A percentile compares a stretch with the other conserved stretches of the same genome.
phyloP scores from a whole-genome alignment of 2,329 filamentous ascomycete genomes.

The Arthrobotrys entomopaga region DNA sequence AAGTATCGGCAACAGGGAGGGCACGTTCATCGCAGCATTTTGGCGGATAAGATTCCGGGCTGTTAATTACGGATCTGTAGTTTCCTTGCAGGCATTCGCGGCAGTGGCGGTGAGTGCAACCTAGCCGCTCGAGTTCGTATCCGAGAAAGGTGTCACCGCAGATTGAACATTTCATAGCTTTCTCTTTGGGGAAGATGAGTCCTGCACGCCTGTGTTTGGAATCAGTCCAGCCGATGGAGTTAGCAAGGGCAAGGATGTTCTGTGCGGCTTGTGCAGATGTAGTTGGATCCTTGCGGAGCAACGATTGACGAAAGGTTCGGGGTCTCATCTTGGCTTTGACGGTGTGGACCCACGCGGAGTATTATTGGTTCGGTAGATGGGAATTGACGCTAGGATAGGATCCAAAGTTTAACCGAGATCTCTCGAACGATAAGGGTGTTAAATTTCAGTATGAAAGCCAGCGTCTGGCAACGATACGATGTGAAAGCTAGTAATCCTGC shows the following conservation, averaged over 20 bases:
- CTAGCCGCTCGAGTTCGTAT: conserved; percentile 44
- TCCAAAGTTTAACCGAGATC: conserved; percentile 17
- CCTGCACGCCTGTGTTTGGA: not conserved
- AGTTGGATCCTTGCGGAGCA: conserved; percentile 41
- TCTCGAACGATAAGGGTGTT: no score
- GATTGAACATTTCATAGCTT: conserved; percentile 25
- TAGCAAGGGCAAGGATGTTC: conserved; percentile 22
- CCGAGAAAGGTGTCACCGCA: conserved; percentile 36
- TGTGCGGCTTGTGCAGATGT: conserved; percentile 34
- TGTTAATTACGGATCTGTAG: conserved; percentile 33
- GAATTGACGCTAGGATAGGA: conserved; percentile 23
- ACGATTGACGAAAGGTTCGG: conserved; percentile 3
- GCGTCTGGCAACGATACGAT: no score
- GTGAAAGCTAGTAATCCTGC: no score
- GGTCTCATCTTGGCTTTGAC: conserved; percentile 8
- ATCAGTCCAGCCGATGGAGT: conserved; percentile 27
- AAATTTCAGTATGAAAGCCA: no score
- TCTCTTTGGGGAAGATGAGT: conserved; percentile 14
- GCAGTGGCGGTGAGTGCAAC: conserved; percentile 42
- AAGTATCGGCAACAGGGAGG: conserved; percentile 27
- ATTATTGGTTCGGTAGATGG: no score
- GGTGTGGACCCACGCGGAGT: no score
- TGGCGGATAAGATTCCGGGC: conserved; percentile 28
- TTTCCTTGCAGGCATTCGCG: conserved; percentile 35
- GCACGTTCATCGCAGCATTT: conserved; percentile 34